phyloP scores from a whole-genome alignment of 139 green algal genomes.

The Chlorella sp. region DNA sequence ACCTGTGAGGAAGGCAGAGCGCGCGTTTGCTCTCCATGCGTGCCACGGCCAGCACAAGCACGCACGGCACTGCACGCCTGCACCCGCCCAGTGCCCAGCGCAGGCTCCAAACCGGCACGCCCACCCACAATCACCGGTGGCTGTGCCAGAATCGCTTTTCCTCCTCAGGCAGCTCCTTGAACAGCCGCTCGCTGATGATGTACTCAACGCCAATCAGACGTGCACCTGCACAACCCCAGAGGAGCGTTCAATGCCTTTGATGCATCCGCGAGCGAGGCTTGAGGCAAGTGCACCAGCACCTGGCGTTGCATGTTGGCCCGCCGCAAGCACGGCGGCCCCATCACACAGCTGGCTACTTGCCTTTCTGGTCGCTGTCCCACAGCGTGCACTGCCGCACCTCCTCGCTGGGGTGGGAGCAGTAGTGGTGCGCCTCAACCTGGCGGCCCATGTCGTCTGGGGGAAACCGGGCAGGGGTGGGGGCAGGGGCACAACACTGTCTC shows the following conservation, averaged over 20 bases:
- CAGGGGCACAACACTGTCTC: no score
- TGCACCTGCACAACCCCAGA: conserved; percentile 26
- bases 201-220: conserved; percentile 74
- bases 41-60: no score
- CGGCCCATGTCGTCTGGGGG: conserved; percentile 37
- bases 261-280: no score
- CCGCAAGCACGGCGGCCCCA: no score
- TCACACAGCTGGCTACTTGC: not conserved
- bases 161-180: conserved; percentile 70
- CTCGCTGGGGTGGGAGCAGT: conserved; percentile 68
- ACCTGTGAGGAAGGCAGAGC: conserved; percentile 42
- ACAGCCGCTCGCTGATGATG: conserved; percentile 76
- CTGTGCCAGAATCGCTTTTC: conserved; percentile 85
- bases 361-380: conserved; percentile 17
- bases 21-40: no score
- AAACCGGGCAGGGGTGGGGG: not conserved
- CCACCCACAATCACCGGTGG: conserved; percentile 48
- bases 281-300: no score
- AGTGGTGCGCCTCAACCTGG: conserved; percentile 79
- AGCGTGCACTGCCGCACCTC: conserved; percentile 75
- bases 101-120: no score
- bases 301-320: no score
- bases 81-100: no score
- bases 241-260: not conserved
- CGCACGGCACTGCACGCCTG: no score